These are phyloP conservation scores for Boletus speciosus DNA, from an alignment of 768 basidiomycete genomes.

Conservation along the genomic window DNA sequence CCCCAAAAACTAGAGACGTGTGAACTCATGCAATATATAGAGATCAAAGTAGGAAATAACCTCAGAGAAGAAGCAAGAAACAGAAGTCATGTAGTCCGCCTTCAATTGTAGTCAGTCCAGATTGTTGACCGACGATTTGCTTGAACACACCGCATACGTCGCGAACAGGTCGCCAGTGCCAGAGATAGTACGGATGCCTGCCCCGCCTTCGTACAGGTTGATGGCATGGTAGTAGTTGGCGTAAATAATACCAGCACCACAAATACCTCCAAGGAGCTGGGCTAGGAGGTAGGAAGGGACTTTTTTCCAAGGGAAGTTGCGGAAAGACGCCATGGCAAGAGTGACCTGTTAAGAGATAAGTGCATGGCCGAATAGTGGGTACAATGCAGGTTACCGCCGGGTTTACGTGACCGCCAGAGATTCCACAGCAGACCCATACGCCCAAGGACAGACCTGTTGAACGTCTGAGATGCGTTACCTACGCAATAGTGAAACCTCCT, in stretches of 20 bases:
- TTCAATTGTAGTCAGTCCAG: slow-evolving; percentile 17
- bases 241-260: slow-evolving; percentile 56
- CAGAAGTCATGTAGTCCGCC: slow-evolving; percentile 42
- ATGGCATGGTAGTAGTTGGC: slow-evolving; percentile 68
- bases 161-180: slow-evolving; percentile 57
- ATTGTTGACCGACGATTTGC: neutral
- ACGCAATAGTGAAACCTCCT: neutral
- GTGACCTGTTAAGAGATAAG: slow-evolving; percentile 51
- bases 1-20: slow-evolving; percentile 46
- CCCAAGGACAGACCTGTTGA: slow-evolving; percentile 53
- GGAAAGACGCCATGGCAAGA: slow-evolving; percentile 61
- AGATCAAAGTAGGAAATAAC: slow-evolving; percentile 15
- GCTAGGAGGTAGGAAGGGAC: slow-evolving; percentile 67
- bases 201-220: slow-evolving; percentile 57
- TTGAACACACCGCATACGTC: slow-evolving; percentile 52
- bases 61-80: slow-evolving; percentile 46
- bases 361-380: neutral
- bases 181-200: slow-evolving; percentile 49
- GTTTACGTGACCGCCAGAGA: slow-evolving; percentile 76
- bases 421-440: slow-evolving; percentile 62
- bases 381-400: slow-evolving; percentile 48
- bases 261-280: slow-evolving; percentile 58
- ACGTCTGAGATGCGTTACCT: neutral
- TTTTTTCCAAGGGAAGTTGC: slow-evolving; percentile 77
- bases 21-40: neutral